A percentile compares a stretch with the other conserved stretches of the same genome.
Evolutionary conservation across 2,329 filamentous ascomycete genomes (phyloP).

Genomic region (Trichoderma atroviride): DNA sequence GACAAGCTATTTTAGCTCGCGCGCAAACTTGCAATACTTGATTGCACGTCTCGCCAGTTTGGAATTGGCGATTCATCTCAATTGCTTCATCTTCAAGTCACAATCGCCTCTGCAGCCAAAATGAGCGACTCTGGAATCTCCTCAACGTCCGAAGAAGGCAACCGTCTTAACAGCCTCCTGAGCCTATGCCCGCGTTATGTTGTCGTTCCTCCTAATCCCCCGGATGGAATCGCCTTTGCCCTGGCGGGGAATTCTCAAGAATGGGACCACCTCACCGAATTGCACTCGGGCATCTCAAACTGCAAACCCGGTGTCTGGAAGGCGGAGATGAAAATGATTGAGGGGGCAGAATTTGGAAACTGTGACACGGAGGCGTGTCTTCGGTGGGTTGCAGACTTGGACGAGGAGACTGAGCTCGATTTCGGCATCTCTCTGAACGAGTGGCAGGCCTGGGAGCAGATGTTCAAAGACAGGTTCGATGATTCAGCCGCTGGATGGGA

Average conservation of each 20-base stretch:
- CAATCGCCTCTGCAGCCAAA: neutral
- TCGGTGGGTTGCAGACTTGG: conserved; percentile 20
- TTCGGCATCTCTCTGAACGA: conserved; percentile 4
- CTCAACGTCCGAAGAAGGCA: neutral
- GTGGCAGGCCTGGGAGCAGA: conserved; percentile 20
- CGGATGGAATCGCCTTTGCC: conserved; percentile 8
- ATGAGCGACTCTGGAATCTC: neutral
- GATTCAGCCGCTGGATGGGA: neutral
- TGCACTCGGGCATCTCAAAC: conserved; percentile 17
- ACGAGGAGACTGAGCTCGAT: conserved; percentile 4
- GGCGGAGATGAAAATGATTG: neutral
- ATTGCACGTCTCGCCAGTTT: neutral
- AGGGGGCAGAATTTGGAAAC: neutral
- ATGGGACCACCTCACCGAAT: conserved; percentile 11
- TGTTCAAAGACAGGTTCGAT: conserved; percentile 18
- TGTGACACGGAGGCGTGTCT: conserved; percentile 7
- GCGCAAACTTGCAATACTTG: neutral
- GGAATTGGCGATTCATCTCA: neutral
- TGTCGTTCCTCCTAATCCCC: neutral
- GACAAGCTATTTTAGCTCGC: neutral
- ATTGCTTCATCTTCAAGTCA: neutral
- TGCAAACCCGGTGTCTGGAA: conserved; percentile 25
- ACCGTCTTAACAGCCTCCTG: conserved; percentile 1
- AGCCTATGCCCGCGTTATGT: conserved; percentile 19
- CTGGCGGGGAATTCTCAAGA: neutral